Conservation (phyloP, 441 rosid genomes). For the Syzygium syzygioides region DNA sequence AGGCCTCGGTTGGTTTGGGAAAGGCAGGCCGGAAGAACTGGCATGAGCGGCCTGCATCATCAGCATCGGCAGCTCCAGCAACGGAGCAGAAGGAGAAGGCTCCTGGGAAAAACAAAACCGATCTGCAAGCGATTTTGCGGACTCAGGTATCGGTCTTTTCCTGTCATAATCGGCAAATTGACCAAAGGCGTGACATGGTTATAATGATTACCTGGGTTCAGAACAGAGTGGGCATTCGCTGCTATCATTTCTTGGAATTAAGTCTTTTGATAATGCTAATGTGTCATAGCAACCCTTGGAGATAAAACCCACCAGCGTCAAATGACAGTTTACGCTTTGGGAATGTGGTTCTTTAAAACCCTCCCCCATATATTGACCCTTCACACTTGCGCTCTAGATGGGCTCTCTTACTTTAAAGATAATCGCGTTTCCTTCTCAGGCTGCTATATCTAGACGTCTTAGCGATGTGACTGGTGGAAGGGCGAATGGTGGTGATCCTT, state of each 20-base stretch:
- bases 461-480: too few species aligned
- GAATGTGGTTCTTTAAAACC: background rate
- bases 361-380: background rate
- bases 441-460: too few species aligned
- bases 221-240: too few species aligned
- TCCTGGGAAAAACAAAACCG: conserved; percentile 38
- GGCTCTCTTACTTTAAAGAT: too few species aligned
- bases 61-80: conserved; percentile 6
- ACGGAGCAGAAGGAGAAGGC: conserved; percentile 43
- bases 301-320: background rate
- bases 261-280: background rate
- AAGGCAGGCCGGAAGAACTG: conserved; percentile 59
- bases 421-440: too few species aligned
- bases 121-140: too few species aligned
- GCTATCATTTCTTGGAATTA: background rate
- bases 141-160: conserved; percentile 40
- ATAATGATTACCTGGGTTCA: too few species aligned
- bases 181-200: too few species aligned
- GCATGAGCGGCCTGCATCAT: conserved; percentile 43
- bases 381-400: too few species aligned
- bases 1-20: conserved; percentile 50
- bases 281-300: background rate
- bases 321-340: background rate
- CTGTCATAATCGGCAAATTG: background rate
- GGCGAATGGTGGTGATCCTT: too few species aligned